Conservation (phyloP, 2,329 filamentous ascomycete species). For the Cladosporium sp. region DNA sequence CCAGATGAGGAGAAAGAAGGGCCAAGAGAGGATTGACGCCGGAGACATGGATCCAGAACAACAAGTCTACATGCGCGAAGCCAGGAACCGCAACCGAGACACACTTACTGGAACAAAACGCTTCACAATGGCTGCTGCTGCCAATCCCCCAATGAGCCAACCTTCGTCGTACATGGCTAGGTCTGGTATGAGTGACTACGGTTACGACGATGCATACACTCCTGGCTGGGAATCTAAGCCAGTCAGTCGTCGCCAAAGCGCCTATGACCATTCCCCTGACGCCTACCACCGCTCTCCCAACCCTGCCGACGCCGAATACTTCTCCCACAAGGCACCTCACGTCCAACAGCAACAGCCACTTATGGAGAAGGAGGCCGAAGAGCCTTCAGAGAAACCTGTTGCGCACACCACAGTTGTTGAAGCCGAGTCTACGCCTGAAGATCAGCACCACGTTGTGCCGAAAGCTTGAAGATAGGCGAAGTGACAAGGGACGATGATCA, state of each 20-base stretch:
- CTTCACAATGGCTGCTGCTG: constrained; percentile 10
- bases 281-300: background rate
- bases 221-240: constrained; percentile 13
- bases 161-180: constrained; percentile 13
- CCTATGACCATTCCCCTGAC: constrained; percentile 5
- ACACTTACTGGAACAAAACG: constrained; percentile 15
- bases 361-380: background rate
- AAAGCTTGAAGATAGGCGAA: background rate
- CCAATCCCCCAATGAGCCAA: constrained; percentile 9
- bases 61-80: constrained; percentile 18
- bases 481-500: background rate
- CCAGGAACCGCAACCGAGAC: constrained; percentile 16
- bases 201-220: constrained; percentile 14
- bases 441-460: background rate
- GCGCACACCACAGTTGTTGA: background rate
- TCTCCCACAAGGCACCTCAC: background rate
- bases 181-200: constrained; percentile 12
- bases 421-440: background rate
- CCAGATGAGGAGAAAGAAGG: constrained; percentile 13
- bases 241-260: constrained; percentile 7
- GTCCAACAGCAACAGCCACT: background rate
- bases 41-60: constrained; percentile 15
- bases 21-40: constrained; percentile 4
- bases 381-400: background rate
- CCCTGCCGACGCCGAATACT: constrained; percentile 10